These are phyloP conservation scores for Rhododendron griersonianum DNA, from an alignment of 148 eudicot genomes.

Conservation along the genomic window DNA sequence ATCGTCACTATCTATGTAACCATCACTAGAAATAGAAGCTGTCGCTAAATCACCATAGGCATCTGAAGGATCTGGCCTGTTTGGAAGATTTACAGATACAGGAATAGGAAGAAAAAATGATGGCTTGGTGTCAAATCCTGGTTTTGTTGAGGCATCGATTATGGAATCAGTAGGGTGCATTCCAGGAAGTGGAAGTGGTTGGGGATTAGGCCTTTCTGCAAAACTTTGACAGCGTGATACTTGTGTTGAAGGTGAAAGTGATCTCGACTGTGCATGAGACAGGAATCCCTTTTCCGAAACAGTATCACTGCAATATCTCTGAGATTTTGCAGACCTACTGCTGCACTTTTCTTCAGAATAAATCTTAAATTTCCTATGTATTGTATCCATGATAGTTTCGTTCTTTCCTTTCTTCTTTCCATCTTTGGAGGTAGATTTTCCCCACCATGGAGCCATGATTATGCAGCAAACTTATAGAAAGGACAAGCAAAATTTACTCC, in stretches of 20 bases:
- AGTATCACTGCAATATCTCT: constrained; percentile 20
- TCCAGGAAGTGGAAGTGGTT: constrained; percentile 30
- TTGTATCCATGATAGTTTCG: constrained; percentile 26
- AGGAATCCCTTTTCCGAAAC: constrained; percentile 26
- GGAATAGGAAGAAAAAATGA: constrained; percentile 25
- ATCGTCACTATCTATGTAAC: constrained; percentile 26
- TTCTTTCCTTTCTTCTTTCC: constrained; percentile 28
- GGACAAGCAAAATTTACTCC: background rate
- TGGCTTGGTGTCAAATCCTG: constrained; percentile 11
- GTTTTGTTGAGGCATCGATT: constrained; percentile 15
- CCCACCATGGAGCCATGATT: constrained; percentile 45
- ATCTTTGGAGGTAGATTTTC: constrained; percentile 43
- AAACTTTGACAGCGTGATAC: constrained; percentile 37
- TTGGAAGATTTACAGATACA: constrained; percentile 10
- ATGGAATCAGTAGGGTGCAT: constrained; percentile 9
- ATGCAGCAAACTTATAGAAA: constrained; percentile 3
- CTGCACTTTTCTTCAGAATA: constrained; percentile 23
- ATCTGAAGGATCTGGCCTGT: constrained; percentile 16
- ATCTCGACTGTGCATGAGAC: constrained; percentile 19
- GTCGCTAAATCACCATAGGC: constrained; percentile 24
- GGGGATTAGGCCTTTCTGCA: constrained; percentile 18
- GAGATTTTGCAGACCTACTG: constrained; percentile 13
- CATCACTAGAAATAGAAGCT: constrained; percentile 28
- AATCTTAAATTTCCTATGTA: constrained; percentile 33
- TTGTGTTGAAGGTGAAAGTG: constrained; percentile 27